Evolutionary conservation across 805 yeast species (phyloP).

Genomic region (Babjeviella inositovora): DNA sequence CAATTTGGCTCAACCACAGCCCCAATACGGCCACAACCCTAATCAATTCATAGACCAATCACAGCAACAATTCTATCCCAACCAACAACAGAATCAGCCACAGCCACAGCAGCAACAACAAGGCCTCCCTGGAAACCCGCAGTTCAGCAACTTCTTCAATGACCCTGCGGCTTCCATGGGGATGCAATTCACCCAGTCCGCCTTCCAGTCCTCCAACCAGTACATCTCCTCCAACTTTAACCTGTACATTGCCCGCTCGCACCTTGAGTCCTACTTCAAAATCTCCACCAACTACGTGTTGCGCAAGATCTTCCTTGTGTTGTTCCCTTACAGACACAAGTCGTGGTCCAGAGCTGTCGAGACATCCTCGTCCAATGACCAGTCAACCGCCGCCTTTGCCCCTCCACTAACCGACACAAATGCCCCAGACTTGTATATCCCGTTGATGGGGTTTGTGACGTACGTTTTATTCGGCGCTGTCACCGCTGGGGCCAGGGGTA

Average conservation of each 20-base stretch:
- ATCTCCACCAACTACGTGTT: constrained; percentile 82
- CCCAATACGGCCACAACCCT: too few species aligned
- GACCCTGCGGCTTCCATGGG: constrained; percentile 80
- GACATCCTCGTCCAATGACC: constrained; percentile 14
- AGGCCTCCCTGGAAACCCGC: constrained; percentile 3
- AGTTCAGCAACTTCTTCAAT: constrained; percentile 31
- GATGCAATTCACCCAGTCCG: constrained; percentile 74
- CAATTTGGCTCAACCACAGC: too few species aligned
- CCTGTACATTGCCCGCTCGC: constrained; percentile 28
- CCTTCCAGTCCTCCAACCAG: constrained; percentile 68
- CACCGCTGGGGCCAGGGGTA: constrained; percentile 73
- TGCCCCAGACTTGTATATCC: constrained; percentile 94
- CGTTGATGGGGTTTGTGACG: constrained; percentile 83
- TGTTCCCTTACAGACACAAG: constrained; percentile 76
- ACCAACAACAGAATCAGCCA: constrained; percentile 5
- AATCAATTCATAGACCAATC: too few species aligned
- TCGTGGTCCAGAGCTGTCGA: constrained; percentile 58
- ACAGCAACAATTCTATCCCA: constrained; percentile 4
- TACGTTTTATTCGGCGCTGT: constrained; percentile 75
- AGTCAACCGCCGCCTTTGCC: constrained; percentile 28
- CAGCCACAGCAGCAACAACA: constrained; percentile 4
- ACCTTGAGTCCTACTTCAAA: constrained; percentile 76
- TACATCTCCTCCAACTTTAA: constrained; percentile 62
- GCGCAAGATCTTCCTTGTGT: constrained; percentile 50
- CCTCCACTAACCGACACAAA: constrained; percentile 79